These are phyloP conservation scores for Maudiozyma turicensis DNA, from an alignment of 805 yeast species.

Conservation along the genomic window DNA sequence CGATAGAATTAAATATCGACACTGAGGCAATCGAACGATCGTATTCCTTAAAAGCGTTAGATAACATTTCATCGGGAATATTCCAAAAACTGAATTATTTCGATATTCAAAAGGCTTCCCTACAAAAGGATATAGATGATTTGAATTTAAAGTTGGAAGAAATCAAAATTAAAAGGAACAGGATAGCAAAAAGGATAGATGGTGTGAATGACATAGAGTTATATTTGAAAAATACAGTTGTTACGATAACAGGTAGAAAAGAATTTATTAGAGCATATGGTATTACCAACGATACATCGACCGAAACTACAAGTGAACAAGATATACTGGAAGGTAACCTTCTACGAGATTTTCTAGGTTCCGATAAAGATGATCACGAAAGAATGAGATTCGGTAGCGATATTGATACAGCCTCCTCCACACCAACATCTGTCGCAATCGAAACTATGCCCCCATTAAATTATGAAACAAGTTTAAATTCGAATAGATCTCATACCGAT, in stretches of 20 bases:
- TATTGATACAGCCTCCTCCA: constrained; percentile 1
- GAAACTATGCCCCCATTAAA: neutral
- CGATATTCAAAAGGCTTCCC: constrained; percentile 54
- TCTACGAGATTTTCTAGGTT: constrained; percentile 3
- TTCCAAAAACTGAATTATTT: constrained; percentile 41
- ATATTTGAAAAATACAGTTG: constrained; percentile 36
- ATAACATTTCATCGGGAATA: constrained; percentile 32
- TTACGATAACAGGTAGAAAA: constrained; percentile 33
- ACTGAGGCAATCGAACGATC: constrained; percentile 6
- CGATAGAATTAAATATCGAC: constrained; percentile 1
- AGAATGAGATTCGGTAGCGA: constrained; percentile 1
- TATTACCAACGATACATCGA: constrained; percentile 8
- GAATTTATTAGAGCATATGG: constrained; percentile 33
- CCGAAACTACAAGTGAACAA: neutral
- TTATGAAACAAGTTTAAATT: neutral
- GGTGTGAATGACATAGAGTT: constrained; percentile 45
- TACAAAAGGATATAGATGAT: constrained; percentile 53
- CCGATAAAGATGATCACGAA: constrained; percentile 4
- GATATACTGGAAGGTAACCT: constrained; percentile 4
- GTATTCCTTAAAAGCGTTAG: constrained; percentile 34
- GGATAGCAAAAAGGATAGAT: constrained; percentile 44
- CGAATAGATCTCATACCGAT: neutral
- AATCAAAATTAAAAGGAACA: constrained; percentile 37
- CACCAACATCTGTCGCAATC: neutral
- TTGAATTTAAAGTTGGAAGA: constrained; percentile 44